Base-by-base conservation (phyloP, 2,329 filamentous ascomycete genomes). In the Dactylella cylindrospora region DNA sequence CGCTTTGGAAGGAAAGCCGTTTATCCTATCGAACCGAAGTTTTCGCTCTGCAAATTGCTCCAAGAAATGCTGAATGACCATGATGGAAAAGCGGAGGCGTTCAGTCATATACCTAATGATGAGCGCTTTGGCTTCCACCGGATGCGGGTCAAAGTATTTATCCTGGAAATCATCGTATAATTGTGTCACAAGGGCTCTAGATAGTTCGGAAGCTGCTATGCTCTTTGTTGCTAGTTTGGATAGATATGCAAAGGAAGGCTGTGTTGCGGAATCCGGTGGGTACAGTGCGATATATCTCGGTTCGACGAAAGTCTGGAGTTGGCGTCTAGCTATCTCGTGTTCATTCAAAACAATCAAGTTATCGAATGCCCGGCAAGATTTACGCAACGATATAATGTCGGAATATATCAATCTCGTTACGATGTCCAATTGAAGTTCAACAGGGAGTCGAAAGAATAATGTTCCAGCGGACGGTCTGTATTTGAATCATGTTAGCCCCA, bases 371-470 rank as follows among this genome's bases (percentile, higher is more conserved):
- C 57, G 49, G 13, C 43, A 54, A 13, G 57, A 44, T 43, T 62
- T 62, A 17, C 57, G 49, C 5, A 62, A 32, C 12, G 49, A 41
- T 49, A 62, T 50, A 7, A 62, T 49, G 36, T 62, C 57, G 28
- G 57, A 62, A 25, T 62, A 62, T 19, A 62, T 62, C 10, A 62
- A 45, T 13, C 54, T 62, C n/a, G 57, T 62, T 5, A 54, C 49
- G 2, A 54, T 36, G 23, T 54, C 57, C 9, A 62, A 28, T 38
- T 62, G 57, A 5, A 62, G 49, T 38, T 62, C 57, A 12, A 62
- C 49, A 13, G 57, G 57, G n/a, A 62, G 26, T 38, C 13, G 20
- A 22, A 62, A 54, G 44, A 62, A 62, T 9, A 62, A 28, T 17
- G 41, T 22, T 2, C 36, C 43, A 12, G 36, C 13, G 2, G 57